Evolutionary conservation across 352 stramenopile species (phyloP), one percentile per base, ranked within the genome.

Genomic region (Globisporangium lucens): DNA sequence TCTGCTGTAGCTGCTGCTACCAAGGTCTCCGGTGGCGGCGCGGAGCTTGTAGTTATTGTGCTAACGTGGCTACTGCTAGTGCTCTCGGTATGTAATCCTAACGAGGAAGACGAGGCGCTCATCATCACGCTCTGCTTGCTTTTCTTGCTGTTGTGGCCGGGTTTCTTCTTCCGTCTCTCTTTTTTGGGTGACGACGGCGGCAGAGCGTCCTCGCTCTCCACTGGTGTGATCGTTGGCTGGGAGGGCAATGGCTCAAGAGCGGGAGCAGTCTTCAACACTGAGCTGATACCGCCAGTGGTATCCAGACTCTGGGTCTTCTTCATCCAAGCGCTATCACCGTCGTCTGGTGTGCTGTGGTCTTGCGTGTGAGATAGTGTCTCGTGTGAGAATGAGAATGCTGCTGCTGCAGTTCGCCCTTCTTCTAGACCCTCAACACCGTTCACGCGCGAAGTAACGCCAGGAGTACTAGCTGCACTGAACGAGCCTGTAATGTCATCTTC

Each of bases 101-200:
- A 35, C 36, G 27, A 57, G 13, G 52, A 30, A 10, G 20, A 17
- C 24, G 52, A 35, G 52, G 41, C 15, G 41, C 12, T 17, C 36
- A 12, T 57, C 27, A 36, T 27, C 10, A 22, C 24, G 13, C 22
- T 47, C 15, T 61, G 52, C 51, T 67, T 66, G 62, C 51, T 61
- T 12, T 36, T 62, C 38, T 43, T 63, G 29, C 30, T 63, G 8
- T 0, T 13, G 27, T 62, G 53, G 2, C 41, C 7, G 41, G 5
- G 1, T 2, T 68, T 55, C 46, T 63, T 68, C 53, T 63, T 68
- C 63, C 55, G 53, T 4, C 63, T 38, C 27, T 63, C 41, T 17
- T 61, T 61, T 41, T 57, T 62, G 15, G 33, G 24, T 10, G 63
- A 33, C 38, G 38, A 47, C 15, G 63, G 24, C 22, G 38, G 13